These are phyloP conservation scores for Austroboletus eburneus DNA, from an alignment of 768 basidiomycete species.

Conservation along the genomic window DNA sequence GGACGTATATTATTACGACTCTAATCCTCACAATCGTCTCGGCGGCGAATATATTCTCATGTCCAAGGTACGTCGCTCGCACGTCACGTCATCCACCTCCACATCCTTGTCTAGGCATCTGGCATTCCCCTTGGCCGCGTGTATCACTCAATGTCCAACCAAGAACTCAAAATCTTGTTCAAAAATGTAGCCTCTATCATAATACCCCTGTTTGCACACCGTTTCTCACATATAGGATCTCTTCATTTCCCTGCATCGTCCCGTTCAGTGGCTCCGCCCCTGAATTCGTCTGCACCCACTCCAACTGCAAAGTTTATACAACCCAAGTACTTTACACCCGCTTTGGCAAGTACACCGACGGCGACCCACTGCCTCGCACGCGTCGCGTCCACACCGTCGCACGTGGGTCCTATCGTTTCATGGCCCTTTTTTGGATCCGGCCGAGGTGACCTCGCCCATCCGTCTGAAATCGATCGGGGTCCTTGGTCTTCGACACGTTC, in stretches of 20 bases:
- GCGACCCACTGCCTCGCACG: not conserved
- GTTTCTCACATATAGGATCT: constrained; percentile 74
- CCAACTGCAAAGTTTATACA: constrained; percentile 23
- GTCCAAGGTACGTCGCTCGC: constrained; percentile 59
- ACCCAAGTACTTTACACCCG: constrained; percentile 15
- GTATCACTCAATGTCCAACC: constrained; percentile 67
- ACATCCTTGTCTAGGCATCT: constrained; percentile 47
- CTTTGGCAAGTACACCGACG: constrained; percentile 5
- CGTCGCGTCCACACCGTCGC: constrained; percentile 30
- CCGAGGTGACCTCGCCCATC: constrained; percentile 67
- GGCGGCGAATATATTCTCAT: constrained; percentile 85
- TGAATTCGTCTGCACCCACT: constrained; percentile 21
- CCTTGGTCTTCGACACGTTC: constrained; percentile 61
- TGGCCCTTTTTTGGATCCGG: constrained; percentile 91
- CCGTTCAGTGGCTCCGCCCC: constrained; percentile 15
- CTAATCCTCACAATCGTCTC: constrained; percentile 80
- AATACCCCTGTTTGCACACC: constrained; percentile 71
- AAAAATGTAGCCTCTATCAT: constrained; percentile 65
- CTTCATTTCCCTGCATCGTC: constrained; percentile 43
- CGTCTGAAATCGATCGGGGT: constrained; percentile 71
- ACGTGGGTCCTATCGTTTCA: constrained; percentile 79
- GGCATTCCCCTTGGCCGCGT: constrained; percentile 69
- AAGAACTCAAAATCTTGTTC: constrained; percentile 58
- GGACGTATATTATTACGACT: constrained; percentile 69
- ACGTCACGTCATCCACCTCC: constrained; percentile 2